A percentile compares a stretch with the other conserved stretches of the same genome.
phyloP scores from a whole-genome alignment of 2,329 filamentous ascomycete species.

The Elsinoe fawcettii region DNA sequence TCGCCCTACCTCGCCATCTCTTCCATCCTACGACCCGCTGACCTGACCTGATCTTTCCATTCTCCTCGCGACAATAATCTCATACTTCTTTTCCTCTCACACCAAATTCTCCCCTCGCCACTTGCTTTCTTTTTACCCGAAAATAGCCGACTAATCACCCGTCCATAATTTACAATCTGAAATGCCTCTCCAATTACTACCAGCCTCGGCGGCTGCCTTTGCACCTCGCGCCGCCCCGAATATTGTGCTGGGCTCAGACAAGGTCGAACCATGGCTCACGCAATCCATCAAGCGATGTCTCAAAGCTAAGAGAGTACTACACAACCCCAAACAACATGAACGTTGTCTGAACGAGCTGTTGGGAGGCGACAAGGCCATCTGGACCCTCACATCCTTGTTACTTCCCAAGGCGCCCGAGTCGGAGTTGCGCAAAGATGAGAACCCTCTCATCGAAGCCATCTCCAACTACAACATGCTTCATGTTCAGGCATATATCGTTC shows the following conservation, averaged over 20 bases:
- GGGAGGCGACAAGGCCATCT: slow-evolving; percentile 83
- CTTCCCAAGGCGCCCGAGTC: slow-evolving; percentile 80
- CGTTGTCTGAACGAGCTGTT: slow-evolving; percentile 91
- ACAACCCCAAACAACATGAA: slow-evolving; percentile 92
- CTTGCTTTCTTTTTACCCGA: slow-evolving; percentile 30
- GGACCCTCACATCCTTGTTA: slow-evolving; percentile 90
- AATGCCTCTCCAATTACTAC: slow-evolving; percentile 91
- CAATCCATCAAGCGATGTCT: slow-evolving; percentile 95
- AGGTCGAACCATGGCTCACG: slow-evolving; percentile 93
- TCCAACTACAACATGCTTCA: slow-evolving; percentile 92
- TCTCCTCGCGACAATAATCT: slow-evolving; percentile 6
- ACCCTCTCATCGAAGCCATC: slow-evolving; percentile 76
- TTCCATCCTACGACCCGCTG: background rate
- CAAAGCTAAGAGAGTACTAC: slow-evolving; percentile 90
- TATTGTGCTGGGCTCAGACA: slow-evolving; percentile 74
- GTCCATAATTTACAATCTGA: slow-evolving; percentile 31
- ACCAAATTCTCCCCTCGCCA: slow-evolving; percentile 31
- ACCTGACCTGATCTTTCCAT: background rate
- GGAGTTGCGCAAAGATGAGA: slow-evolving; percentile 68
- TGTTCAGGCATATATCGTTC: slow-evolving; percentile 94
- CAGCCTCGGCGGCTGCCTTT: slow-evolving; percentile 92
- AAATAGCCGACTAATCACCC: slow-evolving; percentile 20
- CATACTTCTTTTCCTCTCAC: slow-evolving; percentile 31
- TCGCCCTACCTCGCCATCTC: background rate
- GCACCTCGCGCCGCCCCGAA: slow-evolving; percentile 89